Conservation (phyloP, 139 green algal genomes). For the Coelastrella sp. region DNA sequence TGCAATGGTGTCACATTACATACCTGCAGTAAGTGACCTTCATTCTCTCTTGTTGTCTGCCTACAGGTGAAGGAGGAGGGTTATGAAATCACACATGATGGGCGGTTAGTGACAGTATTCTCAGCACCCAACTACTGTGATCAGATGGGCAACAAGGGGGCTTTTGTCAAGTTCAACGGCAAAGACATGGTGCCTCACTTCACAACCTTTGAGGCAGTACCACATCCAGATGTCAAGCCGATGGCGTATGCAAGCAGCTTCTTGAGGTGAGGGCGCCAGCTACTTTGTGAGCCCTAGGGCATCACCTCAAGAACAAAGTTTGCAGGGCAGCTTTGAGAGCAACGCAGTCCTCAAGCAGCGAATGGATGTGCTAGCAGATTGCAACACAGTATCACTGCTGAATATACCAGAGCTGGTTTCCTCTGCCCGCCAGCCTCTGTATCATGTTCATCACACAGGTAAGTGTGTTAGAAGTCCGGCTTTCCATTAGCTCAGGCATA, state of each 20-base stretch:
- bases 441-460: too few relatives aligned
- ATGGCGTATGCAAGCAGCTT: constrained; percentile 91
- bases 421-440: too few relatives aligned
- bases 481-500: too few relatives aligned
- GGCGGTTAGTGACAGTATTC: constrained; percentile 94
- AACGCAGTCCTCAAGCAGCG: too few relatives aligned
- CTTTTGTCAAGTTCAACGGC: constrained; percentile 94
- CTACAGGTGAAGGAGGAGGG: constrained; percentile 94
- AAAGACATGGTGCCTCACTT: constrained; percentile 94
- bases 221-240: constrained; percentile 92
- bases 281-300: too few relatives aligned
- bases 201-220: constrained; percentile 87
- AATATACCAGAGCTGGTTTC: too few relatives aligned
- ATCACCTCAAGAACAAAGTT: too few relatives aligned
- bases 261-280: neutral
- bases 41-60: neutral
- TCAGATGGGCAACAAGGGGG: constrained; percentile 91
- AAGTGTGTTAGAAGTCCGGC: too few relatives aligned
- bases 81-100: constrained; percentile 95
- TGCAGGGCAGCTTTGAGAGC: too few relatives aligned
- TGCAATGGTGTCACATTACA: neutral
- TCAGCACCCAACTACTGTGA: constrained; percentile 98
- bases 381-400: too few relatives aligned
- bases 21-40: neutral
- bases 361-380: too few relatives aligned